Base-by-base conservation (phyloP, 345 rosid genomes). In the Erucastrum elatum region DNA sequence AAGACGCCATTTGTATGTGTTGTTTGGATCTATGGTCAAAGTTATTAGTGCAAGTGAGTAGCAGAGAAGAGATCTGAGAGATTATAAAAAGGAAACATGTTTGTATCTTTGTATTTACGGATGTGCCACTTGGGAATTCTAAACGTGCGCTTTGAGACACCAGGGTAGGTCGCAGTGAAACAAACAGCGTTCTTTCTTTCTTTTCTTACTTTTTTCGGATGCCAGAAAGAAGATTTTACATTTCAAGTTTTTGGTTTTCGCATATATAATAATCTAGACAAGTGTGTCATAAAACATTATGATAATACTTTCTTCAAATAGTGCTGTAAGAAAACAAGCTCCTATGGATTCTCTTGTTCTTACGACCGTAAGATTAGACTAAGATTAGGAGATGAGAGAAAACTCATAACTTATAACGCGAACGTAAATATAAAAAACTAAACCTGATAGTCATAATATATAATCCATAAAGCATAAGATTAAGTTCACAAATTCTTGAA, bases 1-100 rank as follows among this genome's bases (percentile, higher is more conserved):
- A 34, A 60, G 85, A 70, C 30, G 88, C 83, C 81, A 81, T 81
- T 51, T 39, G 49, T 80, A 17, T 29, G 62, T 17, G 26, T 55
- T 70, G 21, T 21, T 30, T 49, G 29, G 16, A 2, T 53, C 73
- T 31, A 51, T 53, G 30, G 11, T 70, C 56, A 2, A 74, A 44
- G 9, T 31, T 21, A 58, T 34, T 31, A 21, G 67, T 34, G 4
- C 26, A 2, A 12, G 34, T 34, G 53, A n/a, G 56, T 25, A 7
- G 11, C 16, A 41, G 3, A 64, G 13, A 35, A 49, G 59, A 17
- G 4, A 13, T 4, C 16, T 15, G 13, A 15, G 41, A 70, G 74
- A 31, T 16, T 70, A 33, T 76, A 69, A 69, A 76, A 76, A 51
- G 56, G 63, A 25, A 8, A 16, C 53, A 5, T 1, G 4, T 8